Evolutionary conservation across 139 green algal species (phyloP).

Genomic region (Chlorella sorokiniana): DNA sequence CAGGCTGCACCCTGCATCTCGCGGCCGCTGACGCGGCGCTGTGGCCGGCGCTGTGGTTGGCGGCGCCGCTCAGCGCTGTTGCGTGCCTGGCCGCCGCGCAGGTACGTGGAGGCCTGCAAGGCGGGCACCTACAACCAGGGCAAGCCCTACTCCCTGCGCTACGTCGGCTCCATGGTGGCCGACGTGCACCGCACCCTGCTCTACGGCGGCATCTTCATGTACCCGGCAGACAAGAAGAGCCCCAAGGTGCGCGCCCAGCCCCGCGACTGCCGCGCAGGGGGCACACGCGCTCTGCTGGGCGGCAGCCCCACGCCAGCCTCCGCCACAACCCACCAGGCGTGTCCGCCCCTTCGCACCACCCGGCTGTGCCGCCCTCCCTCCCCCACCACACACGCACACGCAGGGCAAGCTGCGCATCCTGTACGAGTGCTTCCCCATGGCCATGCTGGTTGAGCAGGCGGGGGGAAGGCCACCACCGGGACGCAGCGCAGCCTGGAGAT

Average conservation of each 20-base stretch:
- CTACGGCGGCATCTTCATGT: slow-evolving; percentile 80
- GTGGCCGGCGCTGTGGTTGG: too few species aligned
- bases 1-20: too few species aligned
- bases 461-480: slow-evolving; percentile 48
- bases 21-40: too few species aligned
- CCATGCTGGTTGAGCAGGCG: slow-evolving; percentile 62
- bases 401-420: slow-evolving; percentile 76
- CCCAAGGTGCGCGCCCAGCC: slow-evolving; percentile 14
- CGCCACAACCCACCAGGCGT: too few species aligned
- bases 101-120: slow-evolving; percentile 71
- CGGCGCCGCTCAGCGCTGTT: too few species aligned
- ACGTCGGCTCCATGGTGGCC: slow-evolving; percentile 80
- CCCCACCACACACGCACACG: not conserved
- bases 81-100: not conserved
- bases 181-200: slow-evolving; percentile 81
- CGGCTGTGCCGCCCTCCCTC: not conserved
- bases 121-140: slow-evolving; percentile 23
- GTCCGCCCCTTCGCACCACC: too few species aligned
- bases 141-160: slow-evolving; percentile 67
- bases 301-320: too few species aligned
- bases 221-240: slow-evolving; percentile 75
- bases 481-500: slow-evolving; percentile 56
- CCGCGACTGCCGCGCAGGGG: too few species aligned
- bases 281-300: too few species aligned
- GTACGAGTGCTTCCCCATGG: slow-evolving; percentile 81